Base-by-base conservation (phyloP, 306 rosid genomes). In the Boehmeria nivea region DNA sequence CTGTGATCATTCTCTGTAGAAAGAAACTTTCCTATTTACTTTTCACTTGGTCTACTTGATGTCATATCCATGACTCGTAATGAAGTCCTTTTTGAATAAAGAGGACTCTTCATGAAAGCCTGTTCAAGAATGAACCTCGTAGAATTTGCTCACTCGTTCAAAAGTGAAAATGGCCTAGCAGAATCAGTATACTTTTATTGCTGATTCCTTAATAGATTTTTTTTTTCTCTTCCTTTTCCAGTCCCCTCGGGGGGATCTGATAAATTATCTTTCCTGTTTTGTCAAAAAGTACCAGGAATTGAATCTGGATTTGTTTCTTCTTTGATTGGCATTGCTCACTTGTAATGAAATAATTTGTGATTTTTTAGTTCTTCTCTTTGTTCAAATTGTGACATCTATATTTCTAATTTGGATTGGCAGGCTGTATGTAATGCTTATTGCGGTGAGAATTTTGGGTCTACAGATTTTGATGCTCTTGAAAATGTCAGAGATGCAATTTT, bases 401-500 rank as follows among this genome's bases (percentile, higher is more conserved):
- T 20, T 18, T 31, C 15, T 6, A 43, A 58, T 57, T 49, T 73
- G 57, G 31, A 58, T 63, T 71, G 50, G 67, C 81, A 91, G 99
- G 78, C 78, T 37, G 63, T 91, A 48, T 82, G 95, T 80, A 81
- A 77, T 71, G 84, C 99, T 69, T 87, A 75, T 71, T 82, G 96
- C 46, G 87, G 95, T 57, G 99, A 87, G 44, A 81, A 79, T 61
- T 91, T 74, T 65, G 96, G 95, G 42, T 87, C 99, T 75, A 73
- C 79, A 28, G 96, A 91, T 63, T 82, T 79, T 39, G 19, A 65
- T 46, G 66, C 45, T 57, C 89, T 91, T 64, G 99, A 85, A 77
- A 84, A 77, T 28, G 95, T 87, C 81, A 85, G 96, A 77, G 87
- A 82, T 63, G 89, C 95, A 62, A 83, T 91, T 72, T 73, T 91